Evolutionary conservation across 768 basidiomycete species (phyloP), one percentile per base, ranked within the genome.

Genomic region (Gloeostereum incarnatum): DNA sequence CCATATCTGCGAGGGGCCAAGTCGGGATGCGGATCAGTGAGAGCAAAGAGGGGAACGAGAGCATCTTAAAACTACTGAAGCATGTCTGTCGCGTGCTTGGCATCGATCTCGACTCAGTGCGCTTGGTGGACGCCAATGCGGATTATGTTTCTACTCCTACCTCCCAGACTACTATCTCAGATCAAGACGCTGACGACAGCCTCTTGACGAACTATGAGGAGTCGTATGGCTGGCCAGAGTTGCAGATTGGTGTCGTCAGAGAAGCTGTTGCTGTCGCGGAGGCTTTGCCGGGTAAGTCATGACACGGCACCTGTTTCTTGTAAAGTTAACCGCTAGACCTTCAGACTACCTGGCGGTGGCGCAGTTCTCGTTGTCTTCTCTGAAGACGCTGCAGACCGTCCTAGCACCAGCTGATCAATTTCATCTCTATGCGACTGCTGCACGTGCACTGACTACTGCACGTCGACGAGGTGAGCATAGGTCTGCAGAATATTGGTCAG

Each of bases 251-350:
- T 17, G 78, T 93, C n/a, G 69, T 97, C 16, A 75, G 90, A 25
- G 96, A 98, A 55, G 89, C 91, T 1, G 80, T 97, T 16, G 81
- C 85, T 0, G 79, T 98, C 2, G 87, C 90, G 1, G 90, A 97
- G 57, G 78, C 89, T 10, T 62, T 99, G 17, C 91, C 94, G 40
- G 91, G 92, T 89, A 44, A 38, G 71, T 60, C 3, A 29, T 8
- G 19, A 25, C 11, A 32, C 20, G 22, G 18, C 25, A 10, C 25
- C 7, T 35, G 40, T 35, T 35, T 14, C 27, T 38, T 36, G 21
- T 21, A 13, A 6, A 11, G 8, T 13, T 40, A 40, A 20, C 40
- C 38, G 41, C 18, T 34, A 32, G 6, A 10, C 25, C 35, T 40
- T 36, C 49, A 93, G 94, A 98, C 59, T 79, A 88, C 49, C 68